Evolutionary conservation across 768 basidiomycete species (phyloP), one percentile per base, ranked within the genome.

Genomic region (Rhodotorula diobovata): DNA sequence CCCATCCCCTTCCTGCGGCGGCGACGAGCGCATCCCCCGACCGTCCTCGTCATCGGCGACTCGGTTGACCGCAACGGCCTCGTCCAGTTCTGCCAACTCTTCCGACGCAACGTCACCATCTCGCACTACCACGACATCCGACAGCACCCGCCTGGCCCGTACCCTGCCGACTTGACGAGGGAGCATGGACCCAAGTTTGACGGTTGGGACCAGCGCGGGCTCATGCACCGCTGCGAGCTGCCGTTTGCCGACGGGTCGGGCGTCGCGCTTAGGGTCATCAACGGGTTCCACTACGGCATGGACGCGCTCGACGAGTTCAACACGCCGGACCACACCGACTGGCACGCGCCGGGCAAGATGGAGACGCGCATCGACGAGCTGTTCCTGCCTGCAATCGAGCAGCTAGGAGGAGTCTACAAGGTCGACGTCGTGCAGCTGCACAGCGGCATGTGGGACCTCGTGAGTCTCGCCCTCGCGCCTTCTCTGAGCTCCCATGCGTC

Each of bases 231-330:
- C 15, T 75, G 73, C 41, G 73, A 75, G 64, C 45, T 75, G 30
- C 73, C 73, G 1, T 66, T 63, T 48, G 63, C 54, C 6, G 63
- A 58, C 54, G 48, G 58, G 14, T 51, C 30, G 34, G 67, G 67
- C 16, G 35, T 62, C 28, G 73, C 73, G 15, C 43, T 75, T 56
- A 39, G 73, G n/a, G 45, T 75, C 45, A 25, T 75, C 20, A 75
- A 75, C 32, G 73, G 73, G 34, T 75, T 75, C 41, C 67, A 69
- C 32, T 75, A 75, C 58, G 73, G 73, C 14, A 75, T 75, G 73
- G 73, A 75, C 54, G 73, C 64, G 41, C 56, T 75, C 23, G 73
- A 75, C 61, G 73, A 75, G 67, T 75, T 75, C 58, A 67, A 75
- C 54, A 71, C 63, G 37, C 70, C 70, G 20, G 73, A 69, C 50